phyloP scores from a whole-genome alignment of 768 basidiomycete genomes.

The Psilocybe azurescens region DNA sequence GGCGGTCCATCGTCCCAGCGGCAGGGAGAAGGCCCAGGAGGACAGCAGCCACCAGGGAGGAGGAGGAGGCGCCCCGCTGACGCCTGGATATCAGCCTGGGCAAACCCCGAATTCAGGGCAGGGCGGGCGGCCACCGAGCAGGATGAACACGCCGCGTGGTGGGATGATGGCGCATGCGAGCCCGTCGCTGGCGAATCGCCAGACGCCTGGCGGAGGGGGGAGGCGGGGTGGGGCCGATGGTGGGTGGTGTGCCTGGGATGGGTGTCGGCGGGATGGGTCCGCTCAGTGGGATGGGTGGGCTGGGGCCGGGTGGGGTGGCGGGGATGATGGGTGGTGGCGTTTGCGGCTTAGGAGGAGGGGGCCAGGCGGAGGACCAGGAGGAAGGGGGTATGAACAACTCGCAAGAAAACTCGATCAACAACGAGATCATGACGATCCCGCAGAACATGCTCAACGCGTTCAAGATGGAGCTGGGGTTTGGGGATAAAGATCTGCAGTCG shows the following conservation, averaged over 20 bases:
- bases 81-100: constrained; percentile 28
- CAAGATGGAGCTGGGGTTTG: constrained; percentile 48
- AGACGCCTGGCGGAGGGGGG: constrained; percentile 37
- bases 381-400: constrained; percentile 4
- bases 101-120: constrained; percentile 32
- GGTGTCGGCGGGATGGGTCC: constrained; percentile 2
- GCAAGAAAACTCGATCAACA: constrained; percentile 32
- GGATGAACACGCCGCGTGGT: constrained; percentile 53
- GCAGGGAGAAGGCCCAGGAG: too few species aligned
- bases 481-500: constrained; percentile 48
- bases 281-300: constrained; percentile 4
- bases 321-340: constrained; percentile 2
- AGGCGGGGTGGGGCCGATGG: neutral
- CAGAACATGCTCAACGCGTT: constrained; percentile 32
- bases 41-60: constrained; percentile 21
- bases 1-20: constrained; percentile 15
- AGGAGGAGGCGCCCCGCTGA: constrained; percentile 33
- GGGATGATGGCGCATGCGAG: constrained; percentile 57
- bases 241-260: constrained; percentile 2
- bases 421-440: constrained; percentile 50
- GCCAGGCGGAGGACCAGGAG: neutral
- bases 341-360: constrained; percentile 5
- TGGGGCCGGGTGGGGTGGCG: constrained; percentile 3
- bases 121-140: constrained; percentile 61
- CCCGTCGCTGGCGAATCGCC: constrained; percentile 58